These are phyloP conservation scores for Cladochytrium replicatum DNA, from an alignment of 192 early-diverging fungal genomes.

Conservation along the genomic window DNA sequence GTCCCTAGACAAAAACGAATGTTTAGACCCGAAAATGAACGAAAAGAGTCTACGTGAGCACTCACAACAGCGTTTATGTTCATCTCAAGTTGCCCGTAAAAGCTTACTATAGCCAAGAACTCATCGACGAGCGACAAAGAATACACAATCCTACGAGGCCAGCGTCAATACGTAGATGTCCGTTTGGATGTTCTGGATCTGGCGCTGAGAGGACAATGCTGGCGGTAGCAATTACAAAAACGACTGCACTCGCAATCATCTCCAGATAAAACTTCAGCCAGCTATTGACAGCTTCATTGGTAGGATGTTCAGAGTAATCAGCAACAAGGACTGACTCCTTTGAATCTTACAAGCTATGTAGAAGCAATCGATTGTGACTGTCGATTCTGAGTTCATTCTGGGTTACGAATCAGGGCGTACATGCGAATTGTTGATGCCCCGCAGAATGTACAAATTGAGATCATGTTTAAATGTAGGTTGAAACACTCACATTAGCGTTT, in stretches of 20 bases:
- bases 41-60: conserved; percentile 7
- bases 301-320: conserved; percentile 8
- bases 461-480: no score
- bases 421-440: conserved; percentile 28
- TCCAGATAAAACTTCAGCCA: background rate
- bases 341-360: conserved; percentile 63
- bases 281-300: conserved; percentile 18
- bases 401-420: conserved; percentile 15
- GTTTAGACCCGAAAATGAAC: background rate
- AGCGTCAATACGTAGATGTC: conserved; percentile 58
- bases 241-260: background rate
- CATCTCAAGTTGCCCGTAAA: conserved; percentile 56
- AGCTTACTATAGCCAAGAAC: conserved; percentile 26
- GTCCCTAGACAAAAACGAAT: conserved; percentile 35
- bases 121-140: conserved; percentile 61
- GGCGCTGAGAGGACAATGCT: conserved; percentile 52
- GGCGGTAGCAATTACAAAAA: conserved; percentile 47
- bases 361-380: conserved; percentile 68
- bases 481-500: no score
- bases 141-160: conserved; percentile 77
- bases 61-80: conserved; percentile 51
- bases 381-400: conserved; percentile 21
- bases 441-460: no score
- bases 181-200: no score
- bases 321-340: conserved; percentile 63